phyloP scores from a whole-genome alignment of 352 stramenopile genomes.

The Phytopythium helicoides region DNA sequence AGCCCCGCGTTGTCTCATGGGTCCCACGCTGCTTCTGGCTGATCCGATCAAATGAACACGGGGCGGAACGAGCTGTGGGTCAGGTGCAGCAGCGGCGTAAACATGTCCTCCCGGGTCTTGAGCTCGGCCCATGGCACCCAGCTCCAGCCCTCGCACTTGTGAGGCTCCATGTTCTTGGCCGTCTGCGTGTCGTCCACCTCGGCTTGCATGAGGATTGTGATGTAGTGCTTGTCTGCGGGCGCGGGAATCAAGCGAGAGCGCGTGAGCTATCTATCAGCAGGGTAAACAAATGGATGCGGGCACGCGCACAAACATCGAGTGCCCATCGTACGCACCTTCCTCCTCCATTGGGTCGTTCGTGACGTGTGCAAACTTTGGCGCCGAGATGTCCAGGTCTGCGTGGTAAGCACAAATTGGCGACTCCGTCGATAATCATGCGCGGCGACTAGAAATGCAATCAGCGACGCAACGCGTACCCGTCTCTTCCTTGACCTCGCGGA shows the following conservation, averaged over 20 bases:
- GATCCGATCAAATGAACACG: constrained; percentile 13
- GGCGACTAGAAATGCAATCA: not conserved
- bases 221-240: constrained; percentile 68
- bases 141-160: constrained; percentile 80
- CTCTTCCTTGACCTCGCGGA: constrained; percentile 83
- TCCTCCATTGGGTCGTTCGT: constrained; percentile 85
- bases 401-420: not conserved
- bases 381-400: constrained; percentile 58
- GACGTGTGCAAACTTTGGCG: constrained; percentile 57
- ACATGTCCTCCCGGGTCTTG: constrained; percentile 60
- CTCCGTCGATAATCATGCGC: not conserved
- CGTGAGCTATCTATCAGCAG: not conserved
- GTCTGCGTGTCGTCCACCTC: constrained; percentile 43
- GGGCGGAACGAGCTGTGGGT: constrained; percentile 59
- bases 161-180: constrained; percentile 72
- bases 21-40: not conserved
- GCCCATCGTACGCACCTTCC: constrained; percentile 23
- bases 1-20: not conserved
- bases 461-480: constrained; percentile 36
- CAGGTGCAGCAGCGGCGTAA: constrained; percentile 68
- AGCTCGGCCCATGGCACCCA: constrained; percentile 63
- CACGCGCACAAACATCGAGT: too few relatives aligned
- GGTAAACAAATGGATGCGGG: not conserved
- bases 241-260: not conserved
- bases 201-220: constrained; percentile 84